Conservation (phyloP, 192 early-diverging fungal genomes). For the Cladochytrium replicatum region DNA sequence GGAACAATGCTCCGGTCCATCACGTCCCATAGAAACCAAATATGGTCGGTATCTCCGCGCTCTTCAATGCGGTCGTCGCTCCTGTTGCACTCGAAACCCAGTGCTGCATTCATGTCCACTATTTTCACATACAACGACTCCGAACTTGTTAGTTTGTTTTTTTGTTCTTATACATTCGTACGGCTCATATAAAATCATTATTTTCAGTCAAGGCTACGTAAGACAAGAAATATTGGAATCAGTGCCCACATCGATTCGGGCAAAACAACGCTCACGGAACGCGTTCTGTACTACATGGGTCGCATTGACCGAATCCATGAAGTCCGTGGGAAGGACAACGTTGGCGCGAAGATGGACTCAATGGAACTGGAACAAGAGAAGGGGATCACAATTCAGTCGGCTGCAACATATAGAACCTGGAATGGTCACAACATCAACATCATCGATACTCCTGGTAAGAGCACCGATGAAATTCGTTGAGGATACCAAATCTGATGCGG, state of each 20-base stretch:
- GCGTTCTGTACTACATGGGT: slow-evolving; percentile 97
- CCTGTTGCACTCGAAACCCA: too few relatives aligned
- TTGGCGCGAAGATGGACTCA: slow-evolving; percentile 98
- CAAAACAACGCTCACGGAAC: slow-evolving; percentile 91
- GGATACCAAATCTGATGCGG: not conserved
- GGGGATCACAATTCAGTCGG: slow-evolving; percentile 94
- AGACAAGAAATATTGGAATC: slow-evolving; percentile 47
- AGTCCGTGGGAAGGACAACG: slow-evolving; percentile 67
- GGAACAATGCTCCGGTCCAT: too few relatives aligned
- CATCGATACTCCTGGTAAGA: slow-evolving; percentile 89
- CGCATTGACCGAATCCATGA: slow-evolving; percentile 75
- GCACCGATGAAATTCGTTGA: too few relatives aligned
- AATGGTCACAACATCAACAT: slow-evolving; percentile 66
- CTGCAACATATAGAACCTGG: slow-evolving; percentile 78
- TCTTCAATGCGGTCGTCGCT: too few relatives aligned
- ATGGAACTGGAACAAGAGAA: slow-evolving; percentile 98
- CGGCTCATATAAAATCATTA: too few relatives aligned
- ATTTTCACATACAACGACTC: too few relatives aligned
- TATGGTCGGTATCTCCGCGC: too few relatives aligned
- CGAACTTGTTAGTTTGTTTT: too few relatives aligned
- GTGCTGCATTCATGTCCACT: too few relatives aligned
- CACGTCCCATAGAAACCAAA: too few relatives aligned
- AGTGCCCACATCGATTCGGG: slow-evolving; percentile 94
- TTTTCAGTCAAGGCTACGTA: too few relatives aligned
- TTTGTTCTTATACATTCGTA: too few relatives aligned